Conservation (phyloP, 176 grass and related monocot genomes). For the Musa beccarii region DNA sequence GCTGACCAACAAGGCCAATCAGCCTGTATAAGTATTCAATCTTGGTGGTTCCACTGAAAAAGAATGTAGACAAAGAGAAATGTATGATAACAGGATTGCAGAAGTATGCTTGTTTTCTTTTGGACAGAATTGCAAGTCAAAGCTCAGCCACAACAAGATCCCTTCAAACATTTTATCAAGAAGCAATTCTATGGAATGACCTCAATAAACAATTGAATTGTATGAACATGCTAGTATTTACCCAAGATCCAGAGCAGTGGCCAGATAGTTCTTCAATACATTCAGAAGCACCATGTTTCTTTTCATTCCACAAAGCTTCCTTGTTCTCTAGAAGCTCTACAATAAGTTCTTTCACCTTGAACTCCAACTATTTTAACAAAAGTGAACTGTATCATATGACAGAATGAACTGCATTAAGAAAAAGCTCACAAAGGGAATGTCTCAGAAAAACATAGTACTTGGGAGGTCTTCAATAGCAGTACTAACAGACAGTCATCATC, state of each 20-base stretch:
- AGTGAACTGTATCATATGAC: background rate
- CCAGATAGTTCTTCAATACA: constrained; percentile 48
- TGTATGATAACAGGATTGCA: background rate
- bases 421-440: constrained; percentile 12
- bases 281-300: constrained; percentile 44
- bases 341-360: constrained; percentile 46
- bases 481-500: constrained; percentile 43
- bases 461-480: constrained; percentile 51
- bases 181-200: background rate
- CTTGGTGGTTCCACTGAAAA: background rate
- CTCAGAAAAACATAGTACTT: constrained; percentile 24
- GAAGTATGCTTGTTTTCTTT: background rate
- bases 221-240: constrained; percentile 24
- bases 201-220: background rate
- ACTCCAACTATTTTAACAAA: constrained; percentile 43
- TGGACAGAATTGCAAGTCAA: background rate
- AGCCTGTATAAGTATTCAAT: background rate
- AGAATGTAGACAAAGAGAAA: background rate
- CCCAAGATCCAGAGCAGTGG: constrained; percentile 39
- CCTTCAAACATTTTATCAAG: background rate
- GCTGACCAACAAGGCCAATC: background rate
- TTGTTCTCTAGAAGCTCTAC: constrained; percentile 44
- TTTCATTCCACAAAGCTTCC: constrained; percentile 54
- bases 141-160: background rate
- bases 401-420: background rate